Evolutionary conservation across 768 basidiomycete species (phyloP).

Genomic region (Termitomyces sp.): DNA sequence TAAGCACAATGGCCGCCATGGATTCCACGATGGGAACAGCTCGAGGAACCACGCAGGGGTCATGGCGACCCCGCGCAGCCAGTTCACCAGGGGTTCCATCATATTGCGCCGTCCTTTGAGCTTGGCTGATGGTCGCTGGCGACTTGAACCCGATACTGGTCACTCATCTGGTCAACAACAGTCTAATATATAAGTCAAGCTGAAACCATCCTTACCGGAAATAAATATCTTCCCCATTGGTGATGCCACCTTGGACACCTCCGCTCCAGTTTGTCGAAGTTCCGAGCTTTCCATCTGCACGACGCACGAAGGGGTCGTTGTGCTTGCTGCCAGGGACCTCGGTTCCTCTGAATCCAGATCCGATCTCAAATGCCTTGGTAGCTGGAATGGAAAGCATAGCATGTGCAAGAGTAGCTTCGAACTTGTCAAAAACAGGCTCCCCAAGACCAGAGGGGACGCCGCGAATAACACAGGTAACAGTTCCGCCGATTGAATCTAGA

Average conservation of each 20-base stretch:
- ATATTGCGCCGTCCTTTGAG: slow-evolving; percentile 88
- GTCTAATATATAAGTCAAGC: slow-evolving; percentile 3
- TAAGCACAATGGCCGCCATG: slow-evolving; percentile 93
- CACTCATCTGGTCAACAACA: background rate
- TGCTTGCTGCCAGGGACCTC: slow-evolving; percentile 90
- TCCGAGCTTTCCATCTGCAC: slow-evolving; percentile 63
- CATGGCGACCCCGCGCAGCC: slow-evolving; percentile 90
- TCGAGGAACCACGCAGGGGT: slow-evolving; percentile 95
- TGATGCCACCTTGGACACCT: slow-evolving; percentile 96
- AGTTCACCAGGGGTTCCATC: slow-evolving; percentile 85
- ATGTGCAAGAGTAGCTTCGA: slow-evolving; percentile 92
- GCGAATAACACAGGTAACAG: slow-evolving; percentile 93
- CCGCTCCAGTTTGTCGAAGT: slow-evolving; percentile 95
- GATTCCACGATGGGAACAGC: slow-evolving; percentile 98
- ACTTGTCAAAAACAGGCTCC: slow-evolving; percentile 98
- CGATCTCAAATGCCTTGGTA: slow-evolving; percentile 97
- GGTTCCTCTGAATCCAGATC: slow-evolving; percentile 93
- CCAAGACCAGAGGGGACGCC: slow-evolving; percentile 88
- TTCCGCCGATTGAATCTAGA: slow-evolving; percentile 96
- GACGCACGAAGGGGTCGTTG: slow-evolving; percentile 81
- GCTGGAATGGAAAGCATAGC: slow-evolving; percentile 99
- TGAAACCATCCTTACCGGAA: slow-evolving; percentile 60
- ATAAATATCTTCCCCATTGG: slow-evolving; percentile 96
- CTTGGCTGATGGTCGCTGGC: slow-evolving; percentile 94
- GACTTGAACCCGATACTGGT: slow-evolving; percentile 93